These are phyloP conservation scores for Caryopteris hybrid DNA, from an alignment of 305 asterid species.

Conservation along the genomic window DNA sequence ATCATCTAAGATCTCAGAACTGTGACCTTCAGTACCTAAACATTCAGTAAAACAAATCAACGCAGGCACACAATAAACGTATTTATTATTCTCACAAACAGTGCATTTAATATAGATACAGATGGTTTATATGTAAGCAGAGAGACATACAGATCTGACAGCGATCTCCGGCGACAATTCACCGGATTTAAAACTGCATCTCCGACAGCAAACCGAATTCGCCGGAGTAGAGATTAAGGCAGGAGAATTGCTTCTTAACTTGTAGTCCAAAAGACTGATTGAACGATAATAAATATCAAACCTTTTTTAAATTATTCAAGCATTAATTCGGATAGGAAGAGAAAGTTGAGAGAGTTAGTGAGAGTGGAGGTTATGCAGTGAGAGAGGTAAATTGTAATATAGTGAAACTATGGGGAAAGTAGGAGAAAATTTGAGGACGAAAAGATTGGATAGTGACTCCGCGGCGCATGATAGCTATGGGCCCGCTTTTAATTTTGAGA, in stretches of 20 bases:
- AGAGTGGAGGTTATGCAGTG: slow-evolving; percentile 13
- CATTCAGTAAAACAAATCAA: slow-evolving; percentile 14
- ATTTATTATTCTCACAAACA: background rate
- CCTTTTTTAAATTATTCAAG: background rate
- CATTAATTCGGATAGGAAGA: background rate
- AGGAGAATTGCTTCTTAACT: background rate
- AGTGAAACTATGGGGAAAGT: slow-evolving; percentile 1
- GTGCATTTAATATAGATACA: background rate
- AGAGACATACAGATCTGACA: slow-evolving; percentile 47
- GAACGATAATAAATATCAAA: background rate
- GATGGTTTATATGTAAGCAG: slow-evolving; percentile 7
- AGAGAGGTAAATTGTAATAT: slow-evolving; percentile 2
- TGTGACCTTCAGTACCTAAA: background rate
- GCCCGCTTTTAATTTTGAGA: slow-evolving; percentile 13
- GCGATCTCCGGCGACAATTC: slow-evolving; percentile 46
- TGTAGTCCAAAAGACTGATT: background rate
- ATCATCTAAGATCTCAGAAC: slow-evolving; percentile 26
- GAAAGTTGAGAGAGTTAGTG: background rate
- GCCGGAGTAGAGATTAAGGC: background rate
- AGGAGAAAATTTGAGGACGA: background rate
- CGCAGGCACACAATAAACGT: slow-evolving; percentile 4
- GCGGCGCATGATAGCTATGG: slow-evolving; percentile 42
- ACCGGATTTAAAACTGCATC: slow-evolving; percentile 38
- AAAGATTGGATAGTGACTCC: slow-evolving; percentile 25
- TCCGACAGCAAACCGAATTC: slow-evolving; percentile 11